Base-by-base conservation (phyloP, 2,329 filamentous ascomycete species). In the Coleophoma cylindrospora region DNA sequence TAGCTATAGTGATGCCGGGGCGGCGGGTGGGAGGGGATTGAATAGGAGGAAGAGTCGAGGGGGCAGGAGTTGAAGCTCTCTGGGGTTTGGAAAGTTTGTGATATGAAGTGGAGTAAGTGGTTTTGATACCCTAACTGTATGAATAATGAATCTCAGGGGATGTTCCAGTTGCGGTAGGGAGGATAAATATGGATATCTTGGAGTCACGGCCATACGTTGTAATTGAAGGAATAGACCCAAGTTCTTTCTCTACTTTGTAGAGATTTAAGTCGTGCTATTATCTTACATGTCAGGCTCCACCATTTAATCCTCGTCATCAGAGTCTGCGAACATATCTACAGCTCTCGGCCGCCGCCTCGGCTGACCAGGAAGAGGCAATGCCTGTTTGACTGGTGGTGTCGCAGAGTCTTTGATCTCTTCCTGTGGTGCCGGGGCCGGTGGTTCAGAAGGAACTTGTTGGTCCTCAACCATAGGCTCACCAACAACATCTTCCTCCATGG, bases 321-420 rank as follows among this genome's bases (percentile, higher is more conserved):
- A 87, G 65, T 87, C 86, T 11, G 86, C 88, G 79, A 94, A 95
- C 88, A 94, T 91, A 64, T 94, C 89, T 58, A 87, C 87, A 4
- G 89, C 88, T 58, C 83, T 83, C 67, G 89, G 86, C 50, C 62
- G 51, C 49, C 55, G 51, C 32, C 54, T 51, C 47, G 54, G 48
- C 47, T 59, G 60, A 54, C 50, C 50, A 21, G 48, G 47, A 19
- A 51, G 45, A 48, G 51, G 48, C 10, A 34, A 19, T 32, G 47
- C 43, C 14, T 38, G 14, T 17, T 38, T 38, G 14, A 38, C 40
- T 17, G 40, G 40, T 17, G 15, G 19, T 43, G 40, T 14, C 40
- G 38, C 44, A 10, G 49, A 48, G 17, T 11, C 50, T 32, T 53
- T 45, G 40, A 48, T 43, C 21, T 33, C 34, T 34, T 46, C 19